Base-by-base conservation (phyloP, 1,139 yeast species). In the Candida gigantensis region DNA sequence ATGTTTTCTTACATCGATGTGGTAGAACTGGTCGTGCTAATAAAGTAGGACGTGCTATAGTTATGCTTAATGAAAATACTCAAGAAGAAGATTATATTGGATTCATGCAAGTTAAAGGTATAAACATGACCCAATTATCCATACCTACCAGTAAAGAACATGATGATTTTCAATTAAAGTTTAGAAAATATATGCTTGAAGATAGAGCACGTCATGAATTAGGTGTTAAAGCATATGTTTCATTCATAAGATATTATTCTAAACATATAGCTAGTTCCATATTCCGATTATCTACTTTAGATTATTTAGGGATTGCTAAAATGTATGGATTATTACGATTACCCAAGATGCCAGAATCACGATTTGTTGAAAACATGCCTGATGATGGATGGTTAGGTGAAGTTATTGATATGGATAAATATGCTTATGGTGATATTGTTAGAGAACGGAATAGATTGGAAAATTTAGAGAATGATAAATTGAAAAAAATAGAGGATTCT, bases 11-110 rank as follows among this genome's bases (percentile, higher is more conserved):
- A 34, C 97, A 89, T 57, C 73, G 97, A 51, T 83, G 92, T 61
- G 97, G 97, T 13, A 74, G 97, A 55, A 88, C 97, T 0, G 97
- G 96, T 1, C 68, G 97, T 48, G 96, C 96, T 1, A 89, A 89
- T 41, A 80, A 79, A 45, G 75, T 73, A 4, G 97, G 97, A 2
- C 76, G 74, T 41, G 96, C 95, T 0, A 69, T 89, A 5, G 79
- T 85, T 1, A 73, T 89, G 63, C 61, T 90, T 34, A 82, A 74
- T 45, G 70, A 72, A 40, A 85, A 89, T 3, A 52, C 58, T 16
- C 73, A 87, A 42, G 98, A 94, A 55, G 85, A 81, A 48, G 94
- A 84, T 39, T 92, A 79, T 53, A 71, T 89, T 13, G 88, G 82
- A 18, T 88, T 92, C 50, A 74, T 94, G 81, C 70, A 70, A 27